Evolutionary conservation across 2,329 filamentous ascomycete species (phyloP), one percentile per base, ranked within the genome.

Genomic region (Emmonsiellopsis sp.): DNA sequence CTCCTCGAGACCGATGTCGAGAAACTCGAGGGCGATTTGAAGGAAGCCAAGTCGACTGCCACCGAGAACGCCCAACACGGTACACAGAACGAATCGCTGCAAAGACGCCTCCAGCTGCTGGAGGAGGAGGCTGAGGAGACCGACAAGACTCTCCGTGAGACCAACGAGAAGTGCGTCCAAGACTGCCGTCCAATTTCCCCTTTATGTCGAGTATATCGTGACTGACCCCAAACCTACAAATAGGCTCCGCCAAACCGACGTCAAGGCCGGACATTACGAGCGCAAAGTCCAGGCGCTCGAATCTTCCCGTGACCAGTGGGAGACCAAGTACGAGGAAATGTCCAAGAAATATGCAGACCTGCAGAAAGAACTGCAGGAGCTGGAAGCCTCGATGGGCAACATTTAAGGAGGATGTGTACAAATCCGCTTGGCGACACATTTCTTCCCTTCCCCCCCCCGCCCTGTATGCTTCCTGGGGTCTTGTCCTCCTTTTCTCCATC

Each of bases 221-320:
- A 59, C 58, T 59, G 51, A 60, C 58, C 39, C 47, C 50, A 39
- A 49, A 44, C 11, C 6, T 50, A 17, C 17, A 17, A 54, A 60
- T 64, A 98, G 93, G 78, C 88, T 97, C 69, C 91, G 93, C 73
- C 91, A 95, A 79, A 96, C 93, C 77, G 93, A 98, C 72, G 90
- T 97, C 77, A 97, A 97, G 82, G 91, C 92, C 68, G 93, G 92
- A 66, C 92, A 98, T 79, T 97, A 92, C 76, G 93, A 98, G 80
- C 93, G 93, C 77, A 97, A 97, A 81, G 93, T 97, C 64, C 89
- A 96, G 75, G 92, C 93, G 66, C 85, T 96, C 68, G 93, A 98
- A 78, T 79, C 83, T 68, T 83, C 91, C 71, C 87, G 88, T 66
- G 90, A 96, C 74, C 84, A 91, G 74, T 96, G 91, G 91, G 93